Evolutionary conservation across 768 basidiomycete species (phyloP), one percentile per base, ranked within the genome.

Genomic region (Gymnopilus junonius): DNA sequence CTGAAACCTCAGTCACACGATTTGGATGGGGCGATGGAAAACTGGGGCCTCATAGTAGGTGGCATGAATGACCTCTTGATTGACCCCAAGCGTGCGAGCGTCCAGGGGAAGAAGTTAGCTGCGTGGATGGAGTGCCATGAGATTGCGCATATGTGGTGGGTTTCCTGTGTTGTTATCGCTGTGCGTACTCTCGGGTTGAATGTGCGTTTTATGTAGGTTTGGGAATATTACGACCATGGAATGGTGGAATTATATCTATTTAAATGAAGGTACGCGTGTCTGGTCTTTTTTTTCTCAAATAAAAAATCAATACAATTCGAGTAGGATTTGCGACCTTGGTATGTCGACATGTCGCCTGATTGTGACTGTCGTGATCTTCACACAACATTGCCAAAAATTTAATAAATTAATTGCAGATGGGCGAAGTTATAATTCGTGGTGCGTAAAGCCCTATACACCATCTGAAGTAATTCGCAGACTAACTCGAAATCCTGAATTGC

Each of bases 1-100:
- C 12, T 34, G 29, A 23, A 23, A 29, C 15, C 31, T 32, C 48
- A 87, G 84, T 94, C 88, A 4, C 85, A 85, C 56, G 95, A 97
- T 73, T 97, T 97, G 70, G 88, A 90, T 80, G 86, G 89, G 60
- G 91, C 91, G 2, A 95, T 96, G 95, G 96, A 97, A 76, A 95
- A 95, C 74, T 95, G 92, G 92, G 94, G 93, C 27, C 78, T 97
- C 59, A 97, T 97, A 71, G 95, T 91, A 14, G 96, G 95, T n/a
- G 80, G 95, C 42, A 95, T 94, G 1, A 86, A 81, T 39, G 90
- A 87, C 4, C 91, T 93, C 72, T 77, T 97, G 43, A 82, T 92
- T 65, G 92, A 97, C 72, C 87, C 87, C n/a, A 80, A 89, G 71
- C 88, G 85, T 56, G 84, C 85, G 23, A 90, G 93, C 68, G 74